Base-by-base conservation (phyloP, 352 stramenopile species). In the Phytophthora aleatoria region DNA sequence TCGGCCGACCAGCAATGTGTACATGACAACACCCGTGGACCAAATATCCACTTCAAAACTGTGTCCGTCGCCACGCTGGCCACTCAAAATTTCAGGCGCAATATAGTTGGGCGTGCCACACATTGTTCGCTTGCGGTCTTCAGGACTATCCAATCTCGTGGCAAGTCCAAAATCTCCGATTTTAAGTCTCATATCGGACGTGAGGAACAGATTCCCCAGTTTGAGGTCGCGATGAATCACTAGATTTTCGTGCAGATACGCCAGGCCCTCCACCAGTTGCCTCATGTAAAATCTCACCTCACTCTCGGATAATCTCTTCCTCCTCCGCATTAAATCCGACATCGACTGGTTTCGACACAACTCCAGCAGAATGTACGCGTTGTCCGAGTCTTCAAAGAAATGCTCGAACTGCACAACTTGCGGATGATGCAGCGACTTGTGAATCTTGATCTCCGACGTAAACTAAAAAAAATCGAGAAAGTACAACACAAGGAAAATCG, bases 21-120 rank as follows among this genome's bases (percentile, higher is more conserved):
- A 99, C 71, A 99, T 93, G 67, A 99, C 97, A 6, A 99, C 96
- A 35, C 97, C 97, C 57, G 93, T 98, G 3, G 94, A 98, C 97
- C 97, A 99, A 38, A 99, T 91, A 71, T 99, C 97, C 4, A 99
- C 97, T 69, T 99, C 94, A 69, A 99, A 99, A 61, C 94, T 99
- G 78, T 99, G 97, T 55, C 96, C 96, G 26, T 89, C 82, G 11
- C 83, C 81, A 11, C 84, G 78, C 42, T 95, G 97, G 16, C 94
- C 90, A 51, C 90, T 97, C 24, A 98, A 79, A 50, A 98, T 95
- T 66, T 98, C 92, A 0, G 92, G 92, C 0, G 92, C 92, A 45
- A 98, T 97, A 71, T 98, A 98, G 69, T 97, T 97, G 13, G 92
- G 91, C 10, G 92, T 98, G 8, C 92, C 92, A 58, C 92, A 99